Evolutionary conservation across 495 filamentous ascomycete genomes (phyloP), one percentile per base, ranked within the genome.

Genomic region (Sphaerosporella brunnea): DNA sequence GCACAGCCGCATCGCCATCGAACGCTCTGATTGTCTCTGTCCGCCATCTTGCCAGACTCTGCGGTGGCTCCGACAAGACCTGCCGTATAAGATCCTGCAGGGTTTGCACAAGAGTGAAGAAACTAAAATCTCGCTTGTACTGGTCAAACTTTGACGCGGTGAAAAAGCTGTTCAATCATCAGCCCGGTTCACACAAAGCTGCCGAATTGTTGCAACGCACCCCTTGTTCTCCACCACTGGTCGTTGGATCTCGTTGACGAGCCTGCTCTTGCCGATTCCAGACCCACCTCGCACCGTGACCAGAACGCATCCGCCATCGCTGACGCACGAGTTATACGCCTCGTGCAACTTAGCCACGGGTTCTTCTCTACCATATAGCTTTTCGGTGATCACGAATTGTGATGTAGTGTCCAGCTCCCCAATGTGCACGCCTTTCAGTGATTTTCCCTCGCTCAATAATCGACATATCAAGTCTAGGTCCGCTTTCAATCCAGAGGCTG

Each of bases 401-500:
- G 53, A 58, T 23, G 58, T 60, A 11, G 58, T 60, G 26, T 61
- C 58, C 45, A 61, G 36, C 19, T 60, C 53, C 20, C 58, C 58
- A 24, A 61, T 51, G 32, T 58, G 53, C 42, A 60, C 54, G 11
- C 47, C 47, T 7, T 61, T 56, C 23, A 61, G 32, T n/a, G 45
- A 45, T 32, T 58, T 72, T 9, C 77, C 78, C 52, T 82, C 75
- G 3, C 68, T 71, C 24, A 84, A 65, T 18, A 80, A 53, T 52
- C 69, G 66, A 19, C 69, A 66, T 10, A 82, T 71, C 42, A 72
- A 63, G n/a, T 69, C 51, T 40, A 84, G 61, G 52, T 84, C 79
- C 34, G 75, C 64, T 56, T 79, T 82, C n/a, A 83, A 66, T 0
- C 79, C 79, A 13, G 73, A 73, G 5, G 75, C 72, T 1, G 77